Base-by-base conservation (phyloP, 140 eudicot species). In the Senecio squalidus region DNA sequence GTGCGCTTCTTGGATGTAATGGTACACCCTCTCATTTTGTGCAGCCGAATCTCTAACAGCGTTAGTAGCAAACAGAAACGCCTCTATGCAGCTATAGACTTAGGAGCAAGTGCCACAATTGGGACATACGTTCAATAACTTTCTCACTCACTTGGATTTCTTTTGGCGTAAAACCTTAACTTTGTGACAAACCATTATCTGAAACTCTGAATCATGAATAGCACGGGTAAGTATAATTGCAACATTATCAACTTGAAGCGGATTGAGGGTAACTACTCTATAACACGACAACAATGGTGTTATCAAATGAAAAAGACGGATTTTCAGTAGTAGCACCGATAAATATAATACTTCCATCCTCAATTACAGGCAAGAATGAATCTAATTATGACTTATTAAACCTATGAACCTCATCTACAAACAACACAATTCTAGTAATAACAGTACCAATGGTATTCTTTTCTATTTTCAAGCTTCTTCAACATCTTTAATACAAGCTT, bases 241-340 rank as follows among this genome's bases (percentile, higher is more conserved):
- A 25, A 91, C 30, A 36, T 81, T 78, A 2, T 33, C 15, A 9
- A 88, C 85, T 40, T 69, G 20, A 53, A 91, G 73, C 5, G 88
- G 82, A 33, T 73, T 81, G 7, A 91, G 84, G 15, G 76, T 77
- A 1, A 91, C 55, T 15, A 91, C 96, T 33, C 84, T 74, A 49
- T 96, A 84, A 48, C 98, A 78, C 6, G 98, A 91, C 48, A 91
- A 52, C 70, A 91, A 73, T 0, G 98, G 96, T 1, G 94, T 91
- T 30, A 81, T 80, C 74, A 91, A 58, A 52, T 86, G 94, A 57
- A 91, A n/a, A 91, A 0, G 98, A 91, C 0, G 98, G 98, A 70
- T 91, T 91, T 34, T 91, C 98, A 0, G 98, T 91, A 2, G 98
- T 91, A 18, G 98, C 98, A 0, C 98, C 98, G 16, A 91, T 55